Evolutionary conservation across 139 green algal species (phyloP).

Genomic region (Coelastrella sp.): DNA sequence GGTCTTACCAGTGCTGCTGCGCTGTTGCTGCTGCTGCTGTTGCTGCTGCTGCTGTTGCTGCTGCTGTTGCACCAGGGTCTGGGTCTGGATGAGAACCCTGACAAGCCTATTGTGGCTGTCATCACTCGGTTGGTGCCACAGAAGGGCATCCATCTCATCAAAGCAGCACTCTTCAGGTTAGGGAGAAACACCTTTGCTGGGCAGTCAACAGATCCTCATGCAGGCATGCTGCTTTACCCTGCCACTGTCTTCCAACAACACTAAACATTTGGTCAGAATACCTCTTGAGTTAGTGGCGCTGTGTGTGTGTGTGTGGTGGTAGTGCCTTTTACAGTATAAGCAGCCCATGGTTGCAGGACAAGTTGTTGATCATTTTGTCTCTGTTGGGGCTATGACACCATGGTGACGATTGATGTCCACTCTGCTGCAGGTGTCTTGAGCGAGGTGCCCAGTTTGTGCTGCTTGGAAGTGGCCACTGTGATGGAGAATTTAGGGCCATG

Average conservation of each 20-base stretch:
- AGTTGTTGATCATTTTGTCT: too few species aligned
- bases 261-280: too few species aligned
- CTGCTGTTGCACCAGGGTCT: conserved; percentile 67
- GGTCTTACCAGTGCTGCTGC: too few species aligned
- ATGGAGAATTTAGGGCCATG: conserved; percentile 83
- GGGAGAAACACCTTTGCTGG: background rate
- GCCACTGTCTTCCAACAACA: too few species aligned
- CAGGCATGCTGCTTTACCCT: background rate
- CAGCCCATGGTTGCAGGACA: too few species aligned
- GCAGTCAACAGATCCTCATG: background rate
- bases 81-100: conserved; percentile 77
- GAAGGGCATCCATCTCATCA: conserved; percentile 96
- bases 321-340: too few species aligned
- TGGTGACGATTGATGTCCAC: too few species aligned
- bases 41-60: too few species aligned
- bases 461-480: conserved; percentile 88
- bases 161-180: conserved; percentile 52
- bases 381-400: too few species aligned
- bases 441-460: conserved; percentile 93
- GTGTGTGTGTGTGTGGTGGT: too few species aligned
- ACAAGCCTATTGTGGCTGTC: conserved; percentile 89
- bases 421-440: conserved; percentile 61
- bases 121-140: conserved; percentile 93
- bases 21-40: too few species aligned
- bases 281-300: too few species aligned